Base-by-base conservation (phyloP, 2,329 filamentous ascomycete species). In the Colletotrichum phormii region DNA sequence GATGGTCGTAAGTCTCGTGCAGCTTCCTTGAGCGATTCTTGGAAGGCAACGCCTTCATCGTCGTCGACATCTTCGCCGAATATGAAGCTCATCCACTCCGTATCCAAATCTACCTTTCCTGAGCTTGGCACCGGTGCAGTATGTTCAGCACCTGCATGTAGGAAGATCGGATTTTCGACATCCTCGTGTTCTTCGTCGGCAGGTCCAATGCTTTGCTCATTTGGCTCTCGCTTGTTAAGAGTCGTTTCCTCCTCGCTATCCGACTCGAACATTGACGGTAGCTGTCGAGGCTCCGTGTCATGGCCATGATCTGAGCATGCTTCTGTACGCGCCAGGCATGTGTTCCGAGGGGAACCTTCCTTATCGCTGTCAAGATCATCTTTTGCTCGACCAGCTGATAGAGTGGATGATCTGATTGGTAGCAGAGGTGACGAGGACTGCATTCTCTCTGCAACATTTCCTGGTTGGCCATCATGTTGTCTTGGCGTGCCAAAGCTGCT, bases 31-130 rank as follows among this genome's bases (percentile, higher is more conserved):
- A n/a, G 33, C 24, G 71, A 71, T 11, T 69, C 72, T 31, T 60
- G 54, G 33, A 69, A 66, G 8, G 61, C 57, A 11, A 26, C 6
- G 7, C 66, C 67, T 24, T 49, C 42, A 5, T 24, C 46, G 5
- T 67, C 68, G 5, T 73, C 63, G 49, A 33, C 54, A 9, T 46
- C 42, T 7, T 65, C 57, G 12, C 59, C 68, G n/a, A 74, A 66
- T n/a, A 74, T 57, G 37, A 75, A 75, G 11, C 55, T 61, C 33
- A 73, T 63, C 74, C 74, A 75, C 5, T 46, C 68, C 18, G 46
- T 26, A 37, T 70, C 62, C 22, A 11, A n/a, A 5, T 57, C 13
- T 13, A 22, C 35, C 7, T 18, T 24, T 12, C 5, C 31, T 22
- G 62, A 11, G 15, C 31, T 22, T 58, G 35, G 22, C 24, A 15